Conservation (phyloP, 2,329 filamentous ascomycete genomes). For the Talaromyces rugulosus region DNA sequence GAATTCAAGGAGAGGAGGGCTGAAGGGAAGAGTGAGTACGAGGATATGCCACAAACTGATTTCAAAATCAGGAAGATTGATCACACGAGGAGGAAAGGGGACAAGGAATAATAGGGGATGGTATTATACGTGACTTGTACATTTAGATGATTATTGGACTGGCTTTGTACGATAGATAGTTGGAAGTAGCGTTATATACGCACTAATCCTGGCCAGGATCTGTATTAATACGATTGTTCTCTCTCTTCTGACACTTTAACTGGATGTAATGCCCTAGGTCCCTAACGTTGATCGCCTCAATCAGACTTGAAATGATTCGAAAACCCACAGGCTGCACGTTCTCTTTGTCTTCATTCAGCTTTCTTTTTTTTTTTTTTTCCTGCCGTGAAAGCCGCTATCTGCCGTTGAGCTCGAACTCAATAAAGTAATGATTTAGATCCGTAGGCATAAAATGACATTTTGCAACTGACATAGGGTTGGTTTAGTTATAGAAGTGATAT, state of each 20-base stretch:
- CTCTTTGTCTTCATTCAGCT: too few species aligned
- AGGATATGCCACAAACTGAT: neutral
- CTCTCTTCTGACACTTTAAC: neutral
- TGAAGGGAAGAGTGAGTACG: slow-evolving; percentile 6
- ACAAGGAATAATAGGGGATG: neutral
- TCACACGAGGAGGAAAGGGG: neutral
- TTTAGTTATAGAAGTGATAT: too few species aligned
- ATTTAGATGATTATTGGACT: neutral
- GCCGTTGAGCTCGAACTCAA: too few species aligned
- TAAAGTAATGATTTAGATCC: too few species aligned
- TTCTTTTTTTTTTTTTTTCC: too few species aligned
- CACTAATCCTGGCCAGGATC: neutral
- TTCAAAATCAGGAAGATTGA: neutral
- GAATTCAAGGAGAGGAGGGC: slow-evolving; percentile 19
- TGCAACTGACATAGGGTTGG: too few species aligned
- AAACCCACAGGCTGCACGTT: too few species aligned
- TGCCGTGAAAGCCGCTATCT: too few species aligned
- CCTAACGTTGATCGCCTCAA: too few species aligned
- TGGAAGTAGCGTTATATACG: neutral
- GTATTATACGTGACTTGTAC: neutral
- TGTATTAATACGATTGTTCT: neutral
- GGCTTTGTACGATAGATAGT: neutral
- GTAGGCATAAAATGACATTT: too few species aligned
- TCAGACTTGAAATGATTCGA: too few species aligned
- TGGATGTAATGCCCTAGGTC: too few species aligned